Conservation (phyloP, 768 basidiomycete genomes). For the Leccinellum albellum region DNA sequence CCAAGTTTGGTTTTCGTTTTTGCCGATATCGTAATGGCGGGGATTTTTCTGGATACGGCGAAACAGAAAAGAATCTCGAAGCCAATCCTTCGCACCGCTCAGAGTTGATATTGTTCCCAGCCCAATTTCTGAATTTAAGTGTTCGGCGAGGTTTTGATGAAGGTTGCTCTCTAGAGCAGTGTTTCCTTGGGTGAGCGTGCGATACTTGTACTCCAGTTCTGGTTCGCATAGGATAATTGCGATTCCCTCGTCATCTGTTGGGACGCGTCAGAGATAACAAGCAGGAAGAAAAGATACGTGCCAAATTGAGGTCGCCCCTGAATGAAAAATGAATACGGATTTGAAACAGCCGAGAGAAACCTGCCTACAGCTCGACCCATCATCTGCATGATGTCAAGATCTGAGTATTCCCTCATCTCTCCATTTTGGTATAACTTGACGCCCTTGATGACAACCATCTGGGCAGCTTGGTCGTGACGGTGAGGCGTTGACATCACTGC, state of each 20-base stretch:
- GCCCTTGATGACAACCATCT: conserved; percentile 91
- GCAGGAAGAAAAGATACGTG: conserved; percentile 23
- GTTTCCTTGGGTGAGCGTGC: conserved; percentile 60
- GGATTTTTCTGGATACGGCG: conserved; percentile 86
- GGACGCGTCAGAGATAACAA: neutral
- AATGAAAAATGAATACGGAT: conserved; percentile 1
- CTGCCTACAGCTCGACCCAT: conserved; percentile 80
- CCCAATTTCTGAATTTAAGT: conserved; percentile 91
- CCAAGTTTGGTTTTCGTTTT: conserved; percentile 58
- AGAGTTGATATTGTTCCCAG: conserved; percentile 76
- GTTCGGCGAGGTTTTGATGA: conserved; percentile 80
- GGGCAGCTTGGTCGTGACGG: conserved; percentile 57
- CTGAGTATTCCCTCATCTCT: conserved; percentile 75
- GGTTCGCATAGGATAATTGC: conserved; percentile 81
- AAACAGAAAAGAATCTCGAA: conserved; percentile 81
- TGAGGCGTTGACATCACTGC: neutral
- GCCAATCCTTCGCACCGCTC: conserved; percentile 74
- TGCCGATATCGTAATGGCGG: conserved; percentile 62
- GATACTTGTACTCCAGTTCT: conserved; percentile 69
- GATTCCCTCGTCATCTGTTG: conserved; percentile 72
- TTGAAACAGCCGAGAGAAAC: neutral
- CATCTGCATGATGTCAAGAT: conserved; percentile 95
- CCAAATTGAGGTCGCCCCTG: conserved; percentile 92
- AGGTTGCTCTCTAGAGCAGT: conserved; percentile 84
- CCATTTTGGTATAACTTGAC: conserved; percentile 76